Conservation (phyloP, 179 eudicot genomes). For the Vitellaria paradoxa region DNA sequence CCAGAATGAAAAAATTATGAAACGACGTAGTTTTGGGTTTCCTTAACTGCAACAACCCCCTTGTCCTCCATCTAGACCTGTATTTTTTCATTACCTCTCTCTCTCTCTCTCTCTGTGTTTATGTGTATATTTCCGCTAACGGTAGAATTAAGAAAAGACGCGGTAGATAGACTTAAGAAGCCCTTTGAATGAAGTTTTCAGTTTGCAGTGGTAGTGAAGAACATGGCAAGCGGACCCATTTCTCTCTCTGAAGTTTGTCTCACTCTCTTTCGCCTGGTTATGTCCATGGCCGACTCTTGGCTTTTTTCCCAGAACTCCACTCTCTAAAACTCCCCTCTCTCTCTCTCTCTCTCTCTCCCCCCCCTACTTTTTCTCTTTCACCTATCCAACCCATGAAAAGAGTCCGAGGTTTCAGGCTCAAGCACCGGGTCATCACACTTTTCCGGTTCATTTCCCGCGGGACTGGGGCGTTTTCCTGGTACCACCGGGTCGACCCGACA, state of each 20-base stretch:
- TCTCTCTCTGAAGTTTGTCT: conserved; percentile 22
- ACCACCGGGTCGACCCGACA: conserved; percentile 10
- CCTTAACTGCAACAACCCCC: no score
- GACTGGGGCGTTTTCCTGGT: neutral
- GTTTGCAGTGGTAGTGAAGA: neutral
- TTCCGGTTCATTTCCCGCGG: conserved; percentile 23
- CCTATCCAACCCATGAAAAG: conserved; percentile 10
- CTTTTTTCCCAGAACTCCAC: conserved; percentile 23
- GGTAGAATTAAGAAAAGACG: neutral
- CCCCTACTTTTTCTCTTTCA: neutral
- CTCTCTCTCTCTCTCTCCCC: neutral
- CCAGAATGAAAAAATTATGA: no score
- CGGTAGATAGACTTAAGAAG: no score
- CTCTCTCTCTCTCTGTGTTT: no score
- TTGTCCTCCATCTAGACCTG: no score
- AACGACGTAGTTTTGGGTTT: no score
- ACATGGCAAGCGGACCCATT: conserved; percentile 31
- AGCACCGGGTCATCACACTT: conserved; percentile 27
- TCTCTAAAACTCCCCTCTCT: neutral
- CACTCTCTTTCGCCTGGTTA: conserved; percentile 12
- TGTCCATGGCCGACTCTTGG: conserved; percentile 36
- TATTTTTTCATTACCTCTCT: no score
- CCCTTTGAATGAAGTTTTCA: conserved; percentile 15
- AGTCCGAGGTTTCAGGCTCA: conserved; percentile 33
- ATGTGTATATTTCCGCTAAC: no score